These are phyloP conservation scores for Echria macrotheca DNA, from an alignment of 495 filamentous ascomycete species.

Conservation along the genomic window DNA sequence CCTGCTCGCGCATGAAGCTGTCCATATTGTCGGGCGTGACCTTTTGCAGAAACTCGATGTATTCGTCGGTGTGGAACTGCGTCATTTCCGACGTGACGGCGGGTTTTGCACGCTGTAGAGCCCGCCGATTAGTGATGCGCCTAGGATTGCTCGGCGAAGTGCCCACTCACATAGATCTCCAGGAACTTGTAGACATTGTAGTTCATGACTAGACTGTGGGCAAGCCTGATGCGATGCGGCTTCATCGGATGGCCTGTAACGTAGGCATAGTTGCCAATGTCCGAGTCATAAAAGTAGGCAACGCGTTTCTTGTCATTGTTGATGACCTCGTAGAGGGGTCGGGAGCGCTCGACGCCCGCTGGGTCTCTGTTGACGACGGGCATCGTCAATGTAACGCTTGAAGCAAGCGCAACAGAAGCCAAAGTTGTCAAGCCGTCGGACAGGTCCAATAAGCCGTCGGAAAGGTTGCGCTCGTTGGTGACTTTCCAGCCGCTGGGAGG, in stretches of 20 bases:
- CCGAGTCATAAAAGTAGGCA: constrained; percentile 96
- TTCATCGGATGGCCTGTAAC: constrained; percentile 99
- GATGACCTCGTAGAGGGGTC: constrained; percentile 25
- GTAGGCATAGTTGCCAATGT: constrained; percentile 96
- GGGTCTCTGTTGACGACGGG: constrained; percentile 22
- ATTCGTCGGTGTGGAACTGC: constrained; percentile 98
- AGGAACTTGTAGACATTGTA: constrained; percentile 97
- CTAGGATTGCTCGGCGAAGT: too few relatives aligned
- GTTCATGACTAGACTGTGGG: constrained; percentile 97
- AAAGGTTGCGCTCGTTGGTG: too few relatives aligned
- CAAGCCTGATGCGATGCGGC: constrained; percentile 94
- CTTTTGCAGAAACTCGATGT: constrained; percentile 93
- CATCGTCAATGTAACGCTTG: constrained; percentile 8
- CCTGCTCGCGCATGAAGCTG: constrained; percentile 81
- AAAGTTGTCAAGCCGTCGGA: too few relatives aligned
- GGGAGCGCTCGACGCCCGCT: constrained; percentile 30
- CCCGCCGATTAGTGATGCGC: not conserved
- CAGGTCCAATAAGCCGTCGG: too few relatives aligned
- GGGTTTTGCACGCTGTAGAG: constrained; percentile 84
- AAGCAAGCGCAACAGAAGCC: too few relatives aligned
- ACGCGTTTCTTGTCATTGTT: constrained; percentile 58
- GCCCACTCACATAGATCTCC: constrained; percentile 84
- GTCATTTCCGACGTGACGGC: constrained; percentile 97
- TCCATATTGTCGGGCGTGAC: constrained; percentile 99
- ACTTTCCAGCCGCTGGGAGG: too few relatives aligned